Base-by-base conservation (phyloP, 2,329 filamentous ascomycete genomes). In the Westerdykella aurantiaca region DNA sequence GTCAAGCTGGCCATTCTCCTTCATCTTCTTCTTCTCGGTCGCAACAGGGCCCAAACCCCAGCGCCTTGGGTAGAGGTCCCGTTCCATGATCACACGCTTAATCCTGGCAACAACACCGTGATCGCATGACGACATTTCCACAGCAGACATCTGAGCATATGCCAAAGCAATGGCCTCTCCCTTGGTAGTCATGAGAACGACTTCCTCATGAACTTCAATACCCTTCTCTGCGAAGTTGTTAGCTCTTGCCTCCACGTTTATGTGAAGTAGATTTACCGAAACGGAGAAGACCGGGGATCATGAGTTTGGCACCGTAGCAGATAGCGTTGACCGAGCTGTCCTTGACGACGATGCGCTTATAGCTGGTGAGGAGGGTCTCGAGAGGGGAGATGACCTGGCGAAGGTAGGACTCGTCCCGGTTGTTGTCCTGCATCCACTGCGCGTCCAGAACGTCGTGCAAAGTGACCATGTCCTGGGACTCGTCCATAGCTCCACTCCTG, bases 11-110 rank as follows among this genome's bases (percentile, higher is more conserved):
- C 93, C 93, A 57, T 88, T 86, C 42, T 90, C 88, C 82, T 97
- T 97, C 77, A 98, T 83, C 82, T 97, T 96, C 86, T 98, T 98
- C 83, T 98, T 98, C 79, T 97, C 89, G 39, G 85, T 74, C 39
- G 93, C 93, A 48, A 91, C 84, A 42, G 93, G 91, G 50, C 93
- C 93, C 65, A 97, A 81, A 55, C 93, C 93, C 93, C 93, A 98
- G 77, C 91, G 79, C 69, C 89, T 81, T 52, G 93, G 93, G 79
- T 98, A 98, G 47, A 97, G 79, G 68, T 97, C 93, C 61, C 93
- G 87, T 79, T 98, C 93, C 93, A 98, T 98, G 71, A 98, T 98
- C 72, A 90, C 95, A 61, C 93, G 85, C 84, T 98, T 98, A 68
- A 98, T 88, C 79, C 96, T 97, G 59, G 93, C 93, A 47, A 97